phyloP scores from a whole-genome alignment of 2,329 filamentous ascomycete species.

The Alternaria dauci region DNA sequence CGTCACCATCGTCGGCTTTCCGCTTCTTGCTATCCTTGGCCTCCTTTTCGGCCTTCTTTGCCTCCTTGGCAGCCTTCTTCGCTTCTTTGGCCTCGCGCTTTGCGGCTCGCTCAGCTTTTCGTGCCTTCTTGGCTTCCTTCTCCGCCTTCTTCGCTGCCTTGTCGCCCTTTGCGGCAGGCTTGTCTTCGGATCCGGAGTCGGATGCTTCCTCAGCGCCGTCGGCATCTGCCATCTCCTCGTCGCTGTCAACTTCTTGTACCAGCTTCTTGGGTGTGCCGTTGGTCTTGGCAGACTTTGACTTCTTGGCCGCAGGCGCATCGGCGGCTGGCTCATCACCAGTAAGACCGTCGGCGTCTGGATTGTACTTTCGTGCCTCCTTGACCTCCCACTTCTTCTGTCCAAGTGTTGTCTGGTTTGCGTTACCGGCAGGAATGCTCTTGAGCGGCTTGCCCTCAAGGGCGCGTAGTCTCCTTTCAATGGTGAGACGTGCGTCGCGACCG shows the following conservation, averaged over 20 bases:
- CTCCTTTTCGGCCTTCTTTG: conserved; percentile 63
- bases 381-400: conserved; percentile 79
- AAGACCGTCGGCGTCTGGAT: conserved; percentile 89
- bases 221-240: conserved; percentile 52
- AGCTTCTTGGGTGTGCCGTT: conserved; percentile 55
- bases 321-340: conserved; percentile 69
- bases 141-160: conserved; percentile 52
- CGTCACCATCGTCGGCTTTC: conserved; percentile 30
- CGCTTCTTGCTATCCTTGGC: conserved; percentile 63
- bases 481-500: conserved; percentile 74
- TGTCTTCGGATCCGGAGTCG: conserved; percentile 47
- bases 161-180: conserved; percentile 44
- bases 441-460: conserved; percentile 90
- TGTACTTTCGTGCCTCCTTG: conserved; percentile 94
- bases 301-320: conserved; percentile 44
- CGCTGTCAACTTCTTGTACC: conserved; percentile 59
- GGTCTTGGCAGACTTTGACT: conserved; percentile 56
- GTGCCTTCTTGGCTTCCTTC: conserved; percentile 57
- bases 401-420: conserved; percentile 55
- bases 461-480: conserved; percentile 78
- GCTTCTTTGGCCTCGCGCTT: conserved; percentile 56
- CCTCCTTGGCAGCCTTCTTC: conserved; percentile 62
- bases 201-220: conserved; percentile 48
- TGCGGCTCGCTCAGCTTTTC: conserved; percentile 50
- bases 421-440: conserved; percentile 70